phyloP scores from a whole-genome alignment of 805 yeast genomes.

The Saturnispora besseyi region DNA sequence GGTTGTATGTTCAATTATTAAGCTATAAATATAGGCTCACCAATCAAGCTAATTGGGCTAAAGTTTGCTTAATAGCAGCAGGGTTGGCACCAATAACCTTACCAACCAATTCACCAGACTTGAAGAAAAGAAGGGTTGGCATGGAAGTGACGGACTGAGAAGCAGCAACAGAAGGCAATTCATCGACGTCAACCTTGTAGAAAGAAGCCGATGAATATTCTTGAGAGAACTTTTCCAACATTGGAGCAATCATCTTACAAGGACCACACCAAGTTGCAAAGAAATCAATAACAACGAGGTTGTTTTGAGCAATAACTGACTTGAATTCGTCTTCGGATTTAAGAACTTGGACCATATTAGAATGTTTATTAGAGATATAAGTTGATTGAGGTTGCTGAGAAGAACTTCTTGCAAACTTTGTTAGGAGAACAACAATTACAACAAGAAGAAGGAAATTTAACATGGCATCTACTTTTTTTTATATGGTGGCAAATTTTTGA shows the following conservation, averaged over 20 bases:
- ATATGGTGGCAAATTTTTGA: background rate
- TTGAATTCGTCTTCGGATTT: constrained; percentile 48
- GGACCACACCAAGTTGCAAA: constrained; percentile 99
- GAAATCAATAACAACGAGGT: constrained; percentile 88
- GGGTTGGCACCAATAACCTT: constrained; percentile 89
- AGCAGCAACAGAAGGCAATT: constrained; percentile 66
- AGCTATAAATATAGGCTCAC: background rate
- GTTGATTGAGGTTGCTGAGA: background rate
- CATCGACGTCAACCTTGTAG: constrained; percentile 89
- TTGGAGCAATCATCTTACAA: constrained; percentile 94
- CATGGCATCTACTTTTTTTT: constrained; percentile 12
- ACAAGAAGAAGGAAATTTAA: constrained; percentile 22
- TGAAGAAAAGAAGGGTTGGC: constrained; percentile 67
- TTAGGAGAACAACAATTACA: constrained; percentile 19
- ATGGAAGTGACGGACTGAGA: constrained; percentile 46
- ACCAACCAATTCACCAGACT: constrained; percentile 69
- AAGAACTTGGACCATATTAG: constrained; percentile 46
- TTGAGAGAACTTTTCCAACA: constrained; percentile 70
- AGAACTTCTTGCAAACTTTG: constrained; percentile 16
- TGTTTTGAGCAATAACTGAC: constrained; percentile 46
- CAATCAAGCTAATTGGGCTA: constrained; percentile 25
- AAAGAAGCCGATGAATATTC: constrained; percentile 64
- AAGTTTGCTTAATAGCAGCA: constrained; percentile 63
- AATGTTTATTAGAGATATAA: no score
- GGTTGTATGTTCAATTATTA: background rate